phyloP scores from a whole-genome alignment of 2,329 filamentous ascomycete genomes.

The Pestalotiopsis sp. region DNA sequence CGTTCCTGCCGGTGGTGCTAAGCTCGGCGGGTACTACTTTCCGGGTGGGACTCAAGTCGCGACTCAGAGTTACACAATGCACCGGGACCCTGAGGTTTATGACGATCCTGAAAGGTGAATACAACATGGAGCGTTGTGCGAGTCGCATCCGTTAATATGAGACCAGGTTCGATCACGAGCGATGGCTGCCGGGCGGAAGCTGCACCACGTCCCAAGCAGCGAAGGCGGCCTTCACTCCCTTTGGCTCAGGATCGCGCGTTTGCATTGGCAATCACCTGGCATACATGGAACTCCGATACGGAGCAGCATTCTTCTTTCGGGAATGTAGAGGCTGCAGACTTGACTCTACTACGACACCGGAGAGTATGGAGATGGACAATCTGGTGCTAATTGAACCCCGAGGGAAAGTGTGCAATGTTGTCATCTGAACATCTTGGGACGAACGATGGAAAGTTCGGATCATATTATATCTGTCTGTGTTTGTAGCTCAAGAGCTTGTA shows the following conservation, averaged over 20 bases:
- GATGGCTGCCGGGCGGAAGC: not conserved
- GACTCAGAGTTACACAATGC: not conserved
- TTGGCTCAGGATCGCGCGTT: too few species aligned
- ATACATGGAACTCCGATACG: conserved; percentile 54
- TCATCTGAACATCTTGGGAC: not conserved
- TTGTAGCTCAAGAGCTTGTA: too few species aligned
- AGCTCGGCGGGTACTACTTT: not conserved
- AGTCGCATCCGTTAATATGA: too few species aligned
- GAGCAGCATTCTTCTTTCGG: conserved; percentile 50
- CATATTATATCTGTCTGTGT: too few species aligned
- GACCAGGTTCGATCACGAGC: not conserved
- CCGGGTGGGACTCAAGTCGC: not conserved
- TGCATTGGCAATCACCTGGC: conserved; percentile 59
- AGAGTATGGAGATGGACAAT: conserved; percentile 27
- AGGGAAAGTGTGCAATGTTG: not conserved
- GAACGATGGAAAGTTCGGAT: too few species aligned
- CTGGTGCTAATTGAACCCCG: not conserved
- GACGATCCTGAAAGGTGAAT: not conserved
- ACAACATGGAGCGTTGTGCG: too few species aligned
- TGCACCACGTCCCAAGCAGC: not conserved
- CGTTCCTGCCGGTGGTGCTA: not conserved
- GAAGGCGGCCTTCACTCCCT: conserved; percentile 29
- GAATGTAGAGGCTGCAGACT: conserved; percentile 37
- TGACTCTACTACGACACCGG: conserved; percentile 17
- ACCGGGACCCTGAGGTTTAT: not conserved